phyloP scores from a whole-genome alignment of 2,329 filamentous ascomycete genomes.

The Colletotrichum lindemuthianum region DNA sequence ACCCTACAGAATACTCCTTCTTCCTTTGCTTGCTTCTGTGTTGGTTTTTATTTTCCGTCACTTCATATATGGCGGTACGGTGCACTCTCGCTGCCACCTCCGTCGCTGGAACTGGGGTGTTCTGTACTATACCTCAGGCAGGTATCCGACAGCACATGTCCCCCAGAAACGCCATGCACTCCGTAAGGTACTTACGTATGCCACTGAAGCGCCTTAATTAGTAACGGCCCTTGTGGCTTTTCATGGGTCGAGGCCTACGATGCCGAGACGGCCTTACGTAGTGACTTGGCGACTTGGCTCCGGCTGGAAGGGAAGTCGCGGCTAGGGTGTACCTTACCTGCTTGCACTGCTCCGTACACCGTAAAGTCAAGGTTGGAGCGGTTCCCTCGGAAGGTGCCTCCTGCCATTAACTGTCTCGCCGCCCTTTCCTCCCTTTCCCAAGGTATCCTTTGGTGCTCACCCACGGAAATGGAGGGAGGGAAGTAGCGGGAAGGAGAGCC shows the following conservation, averaged over 20 bases:
- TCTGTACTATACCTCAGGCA: too few relatives aligned
- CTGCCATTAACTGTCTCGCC: background rate
- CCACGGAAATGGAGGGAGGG: too few relatives aligned
- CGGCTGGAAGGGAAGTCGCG: slow-evolving; percentile 15
- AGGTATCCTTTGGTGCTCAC: background rate
- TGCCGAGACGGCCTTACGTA: slow-evolving; percentile 20
- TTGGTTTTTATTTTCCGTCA: too few relatives aligned
- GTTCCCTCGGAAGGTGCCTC: slow-evolving; percentile 26
- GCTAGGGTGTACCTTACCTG: background rate
- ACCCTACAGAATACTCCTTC: too few relatives aligned
- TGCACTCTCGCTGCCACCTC: too few relatives aligned
- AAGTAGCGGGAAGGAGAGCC: too few relatives aligned
- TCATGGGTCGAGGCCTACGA: slow-evolving; percentile 13
- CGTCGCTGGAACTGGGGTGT: too few relatives aligned
- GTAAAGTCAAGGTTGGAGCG: background rate
- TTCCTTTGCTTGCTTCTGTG: too few relatives aligned
- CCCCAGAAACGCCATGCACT: too few relatives aligned
- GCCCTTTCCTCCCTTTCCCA: slow-evolving; percentile 1
- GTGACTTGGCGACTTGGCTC: slow-evolving; percentile 27
- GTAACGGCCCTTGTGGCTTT: slow-evolving; percentile 14
- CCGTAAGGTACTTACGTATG: slow-evolving; percentile 4
- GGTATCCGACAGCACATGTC: too few relatives aligned
- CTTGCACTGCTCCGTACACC: too few relatives aligned
- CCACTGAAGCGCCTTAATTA: background rate
- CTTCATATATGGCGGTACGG: too few relatives aligned